Percentiles rank a stretch among this genome's conserved stretches.
Conservation (phyloP, 1,284 basidiomycete species). For the Malassezia nana region DNA sequence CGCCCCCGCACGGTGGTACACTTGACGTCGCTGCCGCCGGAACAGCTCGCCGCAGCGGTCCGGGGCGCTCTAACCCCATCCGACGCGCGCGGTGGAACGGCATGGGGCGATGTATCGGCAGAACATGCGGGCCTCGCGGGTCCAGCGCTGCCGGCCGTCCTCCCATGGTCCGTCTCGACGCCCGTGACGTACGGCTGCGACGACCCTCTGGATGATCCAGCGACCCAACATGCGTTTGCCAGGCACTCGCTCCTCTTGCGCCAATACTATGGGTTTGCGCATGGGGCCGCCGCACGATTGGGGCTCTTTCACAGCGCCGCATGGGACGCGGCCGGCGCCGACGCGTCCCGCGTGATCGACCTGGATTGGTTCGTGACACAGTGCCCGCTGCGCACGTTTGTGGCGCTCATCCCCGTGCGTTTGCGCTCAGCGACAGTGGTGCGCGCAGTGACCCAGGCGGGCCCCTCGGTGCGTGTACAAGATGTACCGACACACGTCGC, state of each 20-base stretch:
- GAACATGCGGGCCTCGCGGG: conserved; percentile 8
- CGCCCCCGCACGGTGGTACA: conserved; percentile 1
- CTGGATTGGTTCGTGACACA: conserved; percentile 32
- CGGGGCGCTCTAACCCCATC: background rate
- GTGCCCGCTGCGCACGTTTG: conserved; percentile 18
- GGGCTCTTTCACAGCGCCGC: conserved; percentile 24
- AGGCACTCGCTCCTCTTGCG: conserved; percentile 19
- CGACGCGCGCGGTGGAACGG: background rate
- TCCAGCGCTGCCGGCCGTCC: conserved; percentile 24
- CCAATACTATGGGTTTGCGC: conserved; percentile 24
- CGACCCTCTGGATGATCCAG: conserved; percentile 3
- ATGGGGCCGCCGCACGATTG: conserved; percentile 24
- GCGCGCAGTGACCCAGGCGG: conserved; percentile 7
- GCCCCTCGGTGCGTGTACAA: conserved; percentile 6
- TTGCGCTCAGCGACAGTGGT: conserved; percentile 14
- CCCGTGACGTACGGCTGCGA: conserved; percentile 14
- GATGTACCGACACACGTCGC: conserved; percentile 17
- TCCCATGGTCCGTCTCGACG: conserved; percentile 28
- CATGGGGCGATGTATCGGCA: background rate
- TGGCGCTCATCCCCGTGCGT: conserved; percentile 18
- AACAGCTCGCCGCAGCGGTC: background rate
- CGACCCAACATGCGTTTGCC: conserved; percentile 17
- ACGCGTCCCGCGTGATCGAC: background rate
- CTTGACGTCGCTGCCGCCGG: background rate
- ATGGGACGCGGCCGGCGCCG: background rate